These are phyloP conservation scores for Chalciporus piperatus DNA, from an alignment of 768 basidiomycete genomes.

Conservation along the genomic window DNA sequence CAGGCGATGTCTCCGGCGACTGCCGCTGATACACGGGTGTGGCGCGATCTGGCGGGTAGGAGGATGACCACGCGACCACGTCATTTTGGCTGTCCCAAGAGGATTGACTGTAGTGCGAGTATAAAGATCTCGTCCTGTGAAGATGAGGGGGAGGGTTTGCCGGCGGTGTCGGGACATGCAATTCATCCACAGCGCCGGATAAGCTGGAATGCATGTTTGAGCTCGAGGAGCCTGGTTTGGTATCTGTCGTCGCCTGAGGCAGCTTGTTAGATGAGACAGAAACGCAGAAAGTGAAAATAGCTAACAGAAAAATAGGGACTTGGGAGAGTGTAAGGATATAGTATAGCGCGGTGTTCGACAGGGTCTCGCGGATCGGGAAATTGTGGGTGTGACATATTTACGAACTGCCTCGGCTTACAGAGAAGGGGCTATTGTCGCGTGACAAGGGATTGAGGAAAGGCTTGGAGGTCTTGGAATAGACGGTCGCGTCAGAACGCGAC, in stretches of 20 bases:
- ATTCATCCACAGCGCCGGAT: slow-evolving; percentile 63
- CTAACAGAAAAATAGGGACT: neutral
- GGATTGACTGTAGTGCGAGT: neutral
- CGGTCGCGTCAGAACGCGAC: neutral
- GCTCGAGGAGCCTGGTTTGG: neutral
- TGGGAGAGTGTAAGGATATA: neutral
- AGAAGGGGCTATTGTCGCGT: neutral
- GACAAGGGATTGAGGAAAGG: neutral
- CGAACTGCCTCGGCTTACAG: neutral
- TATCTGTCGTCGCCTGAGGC: neutral
- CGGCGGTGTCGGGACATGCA: slow-evolving; percentile 36
- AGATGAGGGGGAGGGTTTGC: slow-evolving; percentile 29
- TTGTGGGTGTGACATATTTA: neutral
- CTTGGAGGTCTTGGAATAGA: neutral
- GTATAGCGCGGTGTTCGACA: neutral
- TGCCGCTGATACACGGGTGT: slow-evolving; percentile 24
- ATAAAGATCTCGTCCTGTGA: neutral
- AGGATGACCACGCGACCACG: neutral
- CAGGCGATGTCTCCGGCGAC: slow-evolving; percentile 17
- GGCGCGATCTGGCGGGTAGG: slow-evolving; percentile 27
- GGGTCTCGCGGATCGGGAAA: neutral
- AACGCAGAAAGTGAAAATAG: neutral
- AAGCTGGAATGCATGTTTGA: slow-evolving; percentile 49
- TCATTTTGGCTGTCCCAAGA: neutral
- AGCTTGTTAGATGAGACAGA: neutral